phyloP scores from a whole-genome alignment of 2,329 filamentous ascomycete genomes.

The Talaromyces sp. region DNA sequence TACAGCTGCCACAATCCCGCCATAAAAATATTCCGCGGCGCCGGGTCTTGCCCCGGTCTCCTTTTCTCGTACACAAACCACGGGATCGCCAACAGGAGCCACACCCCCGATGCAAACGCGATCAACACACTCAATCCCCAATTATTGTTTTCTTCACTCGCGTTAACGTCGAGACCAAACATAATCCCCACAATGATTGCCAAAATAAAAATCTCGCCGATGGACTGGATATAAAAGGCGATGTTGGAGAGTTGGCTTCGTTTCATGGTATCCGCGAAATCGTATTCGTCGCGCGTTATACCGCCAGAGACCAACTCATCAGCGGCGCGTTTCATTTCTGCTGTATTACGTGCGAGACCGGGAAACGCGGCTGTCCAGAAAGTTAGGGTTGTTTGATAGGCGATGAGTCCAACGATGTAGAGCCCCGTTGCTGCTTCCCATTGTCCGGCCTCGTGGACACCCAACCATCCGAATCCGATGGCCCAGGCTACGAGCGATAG shows the following conservation, averaged over 20 bases:
- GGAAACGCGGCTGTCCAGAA: constrained; percentile 68
- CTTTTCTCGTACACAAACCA: constrained; percentile 66
- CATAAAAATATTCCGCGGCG: constrained; percentile 48
- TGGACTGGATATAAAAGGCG: constrained; percentile 61
- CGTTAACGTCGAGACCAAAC: constrained; percentile 60
- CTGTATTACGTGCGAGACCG: constrained; percentile 54
- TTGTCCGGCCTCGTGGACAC: constrained; percentile 57
- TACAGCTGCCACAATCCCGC: constrained; percentile 62
- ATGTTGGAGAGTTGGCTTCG: constrained; percentile 62
- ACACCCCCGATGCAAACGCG: constrained; percentile 62
- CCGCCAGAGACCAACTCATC: constrained; percentile 49
- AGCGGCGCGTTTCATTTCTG: constrained; percentile 50
- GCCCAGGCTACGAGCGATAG: constrained; percentile 60
- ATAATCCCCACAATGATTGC: constrained; percentile 64
- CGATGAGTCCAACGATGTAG: constrained; percentile 65
- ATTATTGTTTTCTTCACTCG: constrained; percentile 59
- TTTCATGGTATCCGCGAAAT: constrained; percentile 60
- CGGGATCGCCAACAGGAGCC: constrained; percentile 61
- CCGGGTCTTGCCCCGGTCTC: constrained; percentile 56
- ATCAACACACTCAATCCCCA: constrained; percentile 64
- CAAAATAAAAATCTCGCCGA: constrained; percentile 61
- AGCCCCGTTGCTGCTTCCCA: constrained; percentile 61
- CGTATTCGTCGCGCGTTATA: constrained; percentile 59
- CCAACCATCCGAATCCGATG: constrained; percentile 65
- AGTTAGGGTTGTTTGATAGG: constrained; percentile 64